A percentile compares a stretch with the other conserved stretches of the same genome.
These are phyloP conservation scores for Orbilia ellipsospora DNA, from an alignment of 2,329 filamentous ascomycete genomes.

Conservation along the genomic window DNA sequence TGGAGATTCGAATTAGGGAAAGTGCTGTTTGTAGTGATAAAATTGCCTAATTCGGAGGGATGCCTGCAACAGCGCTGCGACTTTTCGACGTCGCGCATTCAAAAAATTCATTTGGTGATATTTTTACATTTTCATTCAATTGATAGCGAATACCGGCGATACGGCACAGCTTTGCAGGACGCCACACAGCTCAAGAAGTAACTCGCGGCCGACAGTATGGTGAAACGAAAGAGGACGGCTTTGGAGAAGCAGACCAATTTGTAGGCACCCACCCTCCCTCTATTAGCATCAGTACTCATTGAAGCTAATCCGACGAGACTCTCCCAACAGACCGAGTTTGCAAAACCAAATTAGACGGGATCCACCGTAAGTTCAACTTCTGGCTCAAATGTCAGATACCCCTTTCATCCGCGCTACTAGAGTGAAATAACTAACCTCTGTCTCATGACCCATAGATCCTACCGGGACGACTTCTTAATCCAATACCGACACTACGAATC, in stretches of 20 bases:
- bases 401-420: neutral
- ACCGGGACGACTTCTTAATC: slow-evolving; percentile 85
- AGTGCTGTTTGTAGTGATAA: slow-evolving; percentile 1
- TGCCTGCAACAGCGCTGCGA: neutral
- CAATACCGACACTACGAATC: slow-evolving; percentile 93
- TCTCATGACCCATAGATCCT: slow-evolving; percentile 70
- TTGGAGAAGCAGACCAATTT: slow-evolving; percentile 59
- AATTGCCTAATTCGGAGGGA: slow-evolving; percentile 16
- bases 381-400: slow-evolving; percentile 32
- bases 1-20: slow-evolving; percentile 13
- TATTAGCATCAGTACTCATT: slow-evolving; percentile 9
- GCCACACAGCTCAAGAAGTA: neutral
- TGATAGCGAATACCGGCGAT: neutral
- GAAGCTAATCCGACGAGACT: slow-evolving; percentile 11
- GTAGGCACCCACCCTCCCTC: slow-evolving; percentile 30
- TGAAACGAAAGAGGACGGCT: slow-evolving; percentile 59
- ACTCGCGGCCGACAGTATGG: slow-evolving; percentile 45
- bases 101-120: slow-evolving; percentile 16
- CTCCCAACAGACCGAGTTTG: slow-evolving; percentile 56
- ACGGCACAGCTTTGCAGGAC: neutral
- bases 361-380: slow-evolving; percentile 55
- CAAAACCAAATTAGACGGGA: slow-evolving; percentile 60
- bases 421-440: neutral
- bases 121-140: neutral
- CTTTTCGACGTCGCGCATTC: slow-evolving; percentile 22